Percentiles rank a stretch among this genome's conserved stretches.
phyloP scores from a whole-genome alignment of 1,139 yeast genomes.

The Protomyces inundatus region DNA sequence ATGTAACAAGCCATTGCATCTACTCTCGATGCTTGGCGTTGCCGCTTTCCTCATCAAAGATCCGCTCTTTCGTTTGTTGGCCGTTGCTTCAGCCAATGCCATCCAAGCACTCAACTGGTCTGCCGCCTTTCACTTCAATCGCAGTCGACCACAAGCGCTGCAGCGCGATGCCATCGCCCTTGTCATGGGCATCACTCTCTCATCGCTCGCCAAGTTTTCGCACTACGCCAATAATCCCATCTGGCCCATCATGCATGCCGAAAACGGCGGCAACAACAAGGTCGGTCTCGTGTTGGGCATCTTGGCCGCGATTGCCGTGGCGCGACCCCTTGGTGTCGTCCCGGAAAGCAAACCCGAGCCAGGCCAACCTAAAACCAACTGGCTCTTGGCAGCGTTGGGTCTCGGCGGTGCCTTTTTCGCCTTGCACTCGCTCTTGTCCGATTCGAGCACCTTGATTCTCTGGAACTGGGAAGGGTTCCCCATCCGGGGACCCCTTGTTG shows the following conservation, averaged over 20 bases:
- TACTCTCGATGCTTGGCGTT: slow-evolving; percentile 63
- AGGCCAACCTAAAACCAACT: not conserved
- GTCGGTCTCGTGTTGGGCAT: slow-evolving; percentile 65
- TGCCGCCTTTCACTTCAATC: slow-evolving; percentile 51
- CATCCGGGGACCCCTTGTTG: slow-evolving; percentile 76
- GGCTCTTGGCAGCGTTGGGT: slow-evolving; percentile 54
- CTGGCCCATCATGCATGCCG: slow-evolving; percentile 89
- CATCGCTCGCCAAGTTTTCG: slow-evolving; percentile 70
- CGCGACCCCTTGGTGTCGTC: not conserved
- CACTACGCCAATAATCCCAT: slow-evolving; percentile 83
- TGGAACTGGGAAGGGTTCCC: slow-evolving; percentile 98
- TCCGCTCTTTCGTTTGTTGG: slow-evolving; percentile 65
- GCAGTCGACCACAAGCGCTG: slow-evolving; percentile 45
- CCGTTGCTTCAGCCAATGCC: slow-evolving; percentile 61
- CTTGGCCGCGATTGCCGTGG: slow-evolving; percentile 45
- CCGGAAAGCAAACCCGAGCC: not conserved
- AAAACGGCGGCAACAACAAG: slow-evolving; percentile 79
- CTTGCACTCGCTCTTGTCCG: slow-evolving; percentile 68
- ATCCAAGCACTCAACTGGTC: slow-evolving; percentile 61
- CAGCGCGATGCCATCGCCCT: slow-evolving; percentile 58
- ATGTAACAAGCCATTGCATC: slow-evolving; percentile 48
- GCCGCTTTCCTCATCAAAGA: slow-evolving; percentile 64
- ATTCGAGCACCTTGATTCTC: slow-evolving; percentile 72
- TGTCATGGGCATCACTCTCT: slow-evolving; percentile 63
- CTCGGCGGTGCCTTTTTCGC: slow-evolving; percentile 73